Base-by-base conservation (phyloP, 306 rosid species). In the Medicago ruthenica region DNA sequence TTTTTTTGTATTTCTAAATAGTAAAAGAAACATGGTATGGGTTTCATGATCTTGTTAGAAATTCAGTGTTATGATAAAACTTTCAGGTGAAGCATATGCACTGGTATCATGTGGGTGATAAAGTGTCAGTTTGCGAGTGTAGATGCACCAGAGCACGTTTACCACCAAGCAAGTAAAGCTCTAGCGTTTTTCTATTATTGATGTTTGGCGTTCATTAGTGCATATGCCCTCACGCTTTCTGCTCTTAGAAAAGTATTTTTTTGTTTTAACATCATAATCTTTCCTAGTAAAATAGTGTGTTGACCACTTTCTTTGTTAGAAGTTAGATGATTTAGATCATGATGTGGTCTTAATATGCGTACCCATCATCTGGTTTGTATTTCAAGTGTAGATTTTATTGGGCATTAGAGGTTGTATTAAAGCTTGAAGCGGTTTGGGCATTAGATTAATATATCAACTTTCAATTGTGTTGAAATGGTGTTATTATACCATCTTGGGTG, bases 61-160 rank as follows among this genome's bases (percentile, higher is more conserved):
- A 31, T 48, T 12, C 27, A 42, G 44, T 65, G 17, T 50, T 61
- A 39, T 70, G 61, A 69, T 36, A 67, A 15, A 41, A 13, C 72
- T 79, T 88, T 76, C 82, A 94, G 98, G 98, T 94, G 85, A 94
- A 86, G 87, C 97, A 94, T 86, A 80, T 94, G 97, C 97, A 91
- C 75, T 94, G 98, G 98, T 94, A 90, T 84, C 80, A 78, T 18
- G 44, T 89, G 15, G 87, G 87, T 71, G 92, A 94, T 21, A 60
- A 86, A 53, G 90, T 90, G 81, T 94, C 96, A 73, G 82, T 87
- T 47, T 94, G 98, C 50, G 98, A 94, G 75, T 94, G 98, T 77
- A 86, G 97, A 86, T 94, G 97, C 90, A 90, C 93, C 7, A 90
- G 96, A 81, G 98, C 98, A 40, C 76, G 84, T 58, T 91, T 94